Evolutionary conservation across 495 filamentous ascomycete genomes (phyloP), one percentile per base, ranked within the genome.

Genomic region (Penicillium riverlandense): DNA sequence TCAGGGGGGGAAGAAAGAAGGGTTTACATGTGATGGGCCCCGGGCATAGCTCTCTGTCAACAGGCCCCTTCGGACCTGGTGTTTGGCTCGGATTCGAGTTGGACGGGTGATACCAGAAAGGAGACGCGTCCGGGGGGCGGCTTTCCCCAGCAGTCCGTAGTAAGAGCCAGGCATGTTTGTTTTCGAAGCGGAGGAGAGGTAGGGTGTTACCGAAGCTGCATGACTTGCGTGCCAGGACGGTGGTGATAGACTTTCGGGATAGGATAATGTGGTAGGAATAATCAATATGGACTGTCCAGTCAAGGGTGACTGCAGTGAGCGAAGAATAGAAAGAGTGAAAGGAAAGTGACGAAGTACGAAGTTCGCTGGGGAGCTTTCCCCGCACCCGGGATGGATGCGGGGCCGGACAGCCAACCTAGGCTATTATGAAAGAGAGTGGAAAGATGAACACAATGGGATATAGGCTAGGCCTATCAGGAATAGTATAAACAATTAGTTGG

Each of bases 21-120:
- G 2, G 2, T 22, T 22, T 22, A 22, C 22, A 6, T 22, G 22
- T 6, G 22, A 22, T 22, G 22, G 22, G 22, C 22, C 22, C 22
- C 22, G 2, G 22, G 22, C 22, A 55, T 69, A 67, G 41, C 74
- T 77, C 47, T 71, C 51, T 1, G 73, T 76, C 33, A 77, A 43
- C 6, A 77, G 28, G 9, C 53, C 53, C 45, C 72, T 60, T 27
- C 22, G 22, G 22, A 22, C 4, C 22, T 22, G 22, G 22, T 22
- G 22, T 22, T 22, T 2, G 22, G 4, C 22, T 22, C 22, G 22
- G 4, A 22, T 22, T 6, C 22, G 22, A 4, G 22, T 22, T 22
- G 22, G 6, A 22, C 22, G 4, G 22, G 22, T 22, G 22, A 22
- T 22, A 4, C 22, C 22, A 22, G 22, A 22, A 22, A 3, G 22